phyloP scores from a whole-genome alignment of 768 basidiomycete species.

The Cantharellus cinnabarinus region DNA sequence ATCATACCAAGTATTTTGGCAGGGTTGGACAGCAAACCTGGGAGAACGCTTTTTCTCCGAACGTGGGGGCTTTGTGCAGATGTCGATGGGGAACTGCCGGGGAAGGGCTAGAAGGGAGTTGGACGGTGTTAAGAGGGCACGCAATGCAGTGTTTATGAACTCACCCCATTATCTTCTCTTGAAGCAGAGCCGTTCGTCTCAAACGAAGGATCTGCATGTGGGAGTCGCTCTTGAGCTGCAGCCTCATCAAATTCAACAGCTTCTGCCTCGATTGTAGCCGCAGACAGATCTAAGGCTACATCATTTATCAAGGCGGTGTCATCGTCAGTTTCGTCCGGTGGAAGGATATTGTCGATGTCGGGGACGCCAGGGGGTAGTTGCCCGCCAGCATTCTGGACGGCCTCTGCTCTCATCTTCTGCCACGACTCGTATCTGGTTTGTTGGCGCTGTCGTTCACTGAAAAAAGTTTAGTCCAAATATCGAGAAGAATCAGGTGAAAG shows the following conservation, averaged over 20 bases:
- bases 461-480: not conserved
- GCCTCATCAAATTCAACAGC: constrained; percentile 20
- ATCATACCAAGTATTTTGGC: not conserved
- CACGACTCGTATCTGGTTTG: constrained; percentile 74
- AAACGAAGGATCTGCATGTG: constrained; percentile 6
- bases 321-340: constrained; percentile 60
- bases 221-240: not conserved
- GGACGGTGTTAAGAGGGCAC: constrained; percentile 3
- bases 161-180: constrained; percentile 2
- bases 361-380: constrained; percentile 29
- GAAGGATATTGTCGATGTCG: constrained; percentile 20
- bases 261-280: constrained; percentile 57
- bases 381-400: constrained; percentile 48
- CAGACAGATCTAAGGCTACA: constrained; percentile 74
- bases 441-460: constrained; percentile 74
- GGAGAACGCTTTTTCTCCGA: constrained; percentile 84
- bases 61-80: constrained; percentile 57
- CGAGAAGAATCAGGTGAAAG: not conserved
- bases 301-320: constrained; percentile 45
- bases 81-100: constrained; percentile 33
- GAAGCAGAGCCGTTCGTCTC: not conserved
- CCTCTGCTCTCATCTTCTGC: constrained; percentile 64
- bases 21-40: constrained; percentile 31
- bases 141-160: constrained; percentile 7
- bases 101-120: constrained; percentile 34